Evolutionary conservation across 768 basidiomycete species (phyloP), one percentile per base, ranked within the genome.

Genomic region (Brasilioporus rufonigricans): DNA sequence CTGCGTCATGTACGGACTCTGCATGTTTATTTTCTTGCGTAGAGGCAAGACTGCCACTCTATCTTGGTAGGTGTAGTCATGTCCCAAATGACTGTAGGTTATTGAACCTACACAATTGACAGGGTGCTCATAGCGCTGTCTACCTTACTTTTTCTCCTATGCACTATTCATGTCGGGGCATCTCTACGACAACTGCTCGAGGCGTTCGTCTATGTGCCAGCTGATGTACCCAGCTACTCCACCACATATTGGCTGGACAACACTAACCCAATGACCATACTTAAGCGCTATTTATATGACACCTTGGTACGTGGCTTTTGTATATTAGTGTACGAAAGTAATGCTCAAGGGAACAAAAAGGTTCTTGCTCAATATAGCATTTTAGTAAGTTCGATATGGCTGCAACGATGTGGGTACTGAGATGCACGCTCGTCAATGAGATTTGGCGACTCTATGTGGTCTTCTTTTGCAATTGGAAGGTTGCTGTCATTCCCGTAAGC

Each of bases 371-470:
- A 41, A 19, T 1, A 46, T 8, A 5, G 41, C 4, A 26, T 56
- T 11, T 18, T 45, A 6, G 48, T 43, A 38, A 36, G 53, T 33
- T 46, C 8, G n/a, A 23, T 3, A 23, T 24, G 4, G 19, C 13
- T 41, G 2, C 12, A 16, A 32, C 35, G n/a, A 40, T 29, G 18
- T 4, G 11, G 7, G 3, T 8, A 19, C 36, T 27, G 26, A 39
- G 19, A 24, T 2, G 8, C n/a, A 41, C 16, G 35, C 10, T 21
- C 14, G 11, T 40, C 39, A 23, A 24, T 24, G 7, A 57, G 53
- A 50, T 45, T 19, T 56, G 53, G 53, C 48, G 53, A n/a, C 43
- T 55, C 29, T 55, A 49, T 36, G 48, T 49, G 11, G 46, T 54
- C 14, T 54, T 43, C 33, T 7, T 36, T 24, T 27, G 5, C 23